Conservation (phyloP, 192 early-diverging fungal genomes). For the Coemansia erecta region DNA sequence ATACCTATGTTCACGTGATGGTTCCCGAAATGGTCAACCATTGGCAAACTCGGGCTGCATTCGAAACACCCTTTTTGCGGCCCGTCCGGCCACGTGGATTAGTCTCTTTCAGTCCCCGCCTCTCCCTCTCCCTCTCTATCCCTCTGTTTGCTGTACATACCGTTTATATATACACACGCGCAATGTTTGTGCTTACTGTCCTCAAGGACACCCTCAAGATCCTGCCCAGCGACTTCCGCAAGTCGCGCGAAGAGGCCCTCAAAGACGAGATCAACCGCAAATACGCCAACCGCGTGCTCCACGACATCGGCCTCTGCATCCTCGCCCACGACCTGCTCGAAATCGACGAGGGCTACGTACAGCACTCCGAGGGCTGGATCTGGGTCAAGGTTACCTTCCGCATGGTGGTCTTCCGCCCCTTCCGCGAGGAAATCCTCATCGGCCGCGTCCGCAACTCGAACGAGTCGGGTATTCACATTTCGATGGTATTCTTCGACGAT, state of each 20-base stretch:
- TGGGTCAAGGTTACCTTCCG: constrained; percentile 77
- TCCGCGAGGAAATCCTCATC: constrained; percentile 79
- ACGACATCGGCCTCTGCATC: constrained; percentile 90
- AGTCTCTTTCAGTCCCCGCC: too few species aligned
- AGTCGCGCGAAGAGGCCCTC: constrained; percentile 72
- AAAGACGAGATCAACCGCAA: constrained; percentile 88
- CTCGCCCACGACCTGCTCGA: constrained; percentile 76
- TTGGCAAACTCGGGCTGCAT: too few species aligned
- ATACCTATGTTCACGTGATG: neutral
- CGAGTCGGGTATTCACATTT: constrained; percentile 65
- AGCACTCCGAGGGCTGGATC: constrained; percentile 78
- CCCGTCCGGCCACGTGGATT: too few species aligned
- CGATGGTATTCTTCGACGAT: constrained; percentile 91
- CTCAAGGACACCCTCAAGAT: constrained; percentile 85
- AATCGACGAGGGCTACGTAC: constrained; percentile 82
- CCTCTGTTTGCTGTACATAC: neutral
- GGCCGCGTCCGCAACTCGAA: constrained; percentile 76
- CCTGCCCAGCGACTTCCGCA: constrained; percentile 74
- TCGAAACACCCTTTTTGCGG: too few species aligned
- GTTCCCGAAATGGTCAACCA: neutral
- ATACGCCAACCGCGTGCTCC: constrained; percentile 84
- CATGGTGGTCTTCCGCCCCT: constrained; percentile 87
- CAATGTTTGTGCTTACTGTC: constrained; percentile 85
- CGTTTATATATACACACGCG: neutral
- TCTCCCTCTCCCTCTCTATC: neutral